Base-by-base conservation (phyloP, 768 basidiomycete species). In the Xerocomellus chrysenteron region DNA sequence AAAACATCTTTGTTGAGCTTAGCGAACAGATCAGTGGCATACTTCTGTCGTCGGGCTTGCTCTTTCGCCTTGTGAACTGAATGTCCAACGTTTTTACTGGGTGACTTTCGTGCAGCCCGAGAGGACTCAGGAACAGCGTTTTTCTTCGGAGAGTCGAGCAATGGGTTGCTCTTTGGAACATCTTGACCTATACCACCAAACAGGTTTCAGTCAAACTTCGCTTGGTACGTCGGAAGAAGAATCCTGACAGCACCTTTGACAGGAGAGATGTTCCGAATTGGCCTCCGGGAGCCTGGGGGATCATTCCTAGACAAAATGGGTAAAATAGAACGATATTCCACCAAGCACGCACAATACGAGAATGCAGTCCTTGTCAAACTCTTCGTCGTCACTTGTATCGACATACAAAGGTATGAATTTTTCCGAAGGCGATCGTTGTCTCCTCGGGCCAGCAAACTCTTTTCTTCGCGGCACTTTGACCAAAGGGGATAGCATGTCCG, bases 1-100 rank as follows among this genome's bases (percentile, higher is more conserved):
- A 91, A 91, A 33, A 89, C 78, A 2, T 66, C 63, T 13, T 59
- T 65, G 63, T 90, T 90, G 42, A 90, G 74, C 59, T 84, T 82
- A 13, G 68, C 59, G 58, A 88, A 90, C n/a, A 90, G 68, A 26
- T 76, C 61, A 35, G 77, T 69, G 3, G 89, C 87, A 67, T 87
- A 89, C 4, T 65, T 65, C 45, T 76, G 78, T 19, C 78, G 75
- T 42, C 73, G 74, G 30, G 68, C 70, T 48, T 77, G 78, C 50
- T 85, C 80, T 5, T 74, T 78, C 26, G 70, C 73, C 14, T 66
- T 68, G 41, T 69, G 66, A 1, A 74, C 71, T 19, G 68, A 57
- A 13, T 40, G 68, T 50, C 49, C 70, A 55, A 28, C 65, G 58
- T 40, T 58, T 63, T 67, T 74, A 24, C 54, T 58, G 3, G 65